Conservation (phyloP, 148 eudicot genomes). For the Nepenthes mirabilis region DNA sequence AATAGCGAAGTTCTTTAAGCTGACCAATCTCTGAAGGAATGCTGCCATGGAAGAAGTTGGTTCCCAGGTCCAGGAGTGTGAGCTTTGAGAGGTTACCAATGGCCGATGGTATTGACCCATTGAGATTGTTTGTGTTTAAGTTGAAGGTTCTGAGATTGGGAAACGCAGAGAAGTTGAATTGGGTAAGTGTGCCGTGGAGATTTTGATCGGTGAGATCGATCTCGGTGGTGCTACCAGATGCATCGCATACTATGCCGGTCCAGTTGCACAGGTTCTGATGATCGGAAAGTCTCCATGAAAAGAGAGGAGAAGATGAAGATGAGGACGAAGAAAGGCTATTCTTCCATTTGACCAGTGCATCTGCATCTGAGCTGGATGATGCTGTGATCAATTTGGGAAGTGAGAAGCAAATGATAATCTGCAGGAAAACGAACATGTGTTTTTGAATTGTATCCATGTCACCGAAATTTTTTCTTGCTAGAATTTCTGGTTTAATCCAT, state of each 20-base stretch:
- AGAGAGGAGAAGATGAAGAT: not conserved
- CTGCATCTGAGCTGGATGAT: constrained; percentile 1
- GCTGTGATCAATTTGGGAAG: too few species aligned
- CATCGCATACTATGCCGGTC: constrained; percentile 13
- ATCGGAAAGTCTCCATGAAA: constrained; percentile 12
- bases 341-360: constrained; percentile 5
- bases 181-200: constrained; percentile 11
- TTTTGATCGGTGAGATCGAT: constrained; percentile 5
- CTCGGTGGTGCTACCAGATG: not conserved
- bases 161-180: constrained; percentile 16
- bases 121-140: constrained; percentile 11
- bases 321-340: not conserved
- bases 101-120: constrained; percentile 11
- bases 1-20: not conserved
- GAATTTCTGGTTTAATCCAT: too few species aligned
- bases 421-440: too few species aligned
- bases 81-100: constrained; percentile 11
- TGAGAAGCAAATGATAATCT: too few species aligned
- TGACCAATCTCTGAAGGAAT: constrained; percentile 2
- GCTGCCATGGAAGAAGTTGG: constrained; percentile 9
- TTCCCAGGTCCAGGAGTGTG: constrained; percentile 13
- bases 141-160: constrained; percentile 10
- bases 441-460: too few species aligned
- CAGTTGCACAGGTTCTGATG: constrained; percentile 12
- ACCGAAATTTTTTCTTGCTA: too few species aligned